phyloP scores from a whole-genome alignment of 306 rosid species.

The Prunus kanzakura region DNA sequence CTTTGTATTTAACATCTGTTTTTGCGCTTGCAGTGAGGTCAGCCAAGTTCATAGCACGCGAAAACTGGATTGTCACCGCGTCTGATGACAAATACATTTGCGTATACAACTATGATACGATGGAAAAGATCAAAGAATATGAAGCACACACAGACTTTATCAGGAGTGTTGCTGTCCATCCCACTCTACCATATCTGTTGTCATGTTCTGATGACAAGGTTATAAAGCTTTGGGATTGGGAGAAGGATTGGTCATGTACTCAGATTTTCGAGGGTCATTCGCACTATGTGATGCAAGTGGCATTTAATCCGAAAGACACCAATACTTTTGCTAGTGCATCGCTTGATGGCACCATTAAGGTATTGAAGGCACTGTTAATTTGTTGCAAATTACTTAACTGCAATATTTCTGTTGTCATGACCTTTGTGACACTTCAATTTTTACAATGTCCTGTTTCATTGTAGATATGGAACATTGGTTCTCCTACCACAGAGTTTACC shows the following conservation, averaged over 20 bases:
- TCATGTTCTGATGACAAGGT: conserved; percentile 60
- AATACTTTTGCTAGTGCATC: conserved; percentile 48
- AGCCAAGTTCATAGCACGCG: conserved; percentile 49
- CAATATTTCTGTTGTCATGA: background rate
- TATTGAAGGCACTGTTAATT: background rate
- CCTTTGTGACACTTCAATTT: background rate
- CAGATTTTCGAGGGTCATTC: conserved; percentile 52
- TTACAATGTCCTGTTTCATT: background rate
- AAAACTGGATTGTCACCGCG: conserved; percentile 52
- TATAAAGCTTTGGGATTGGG: conserved; percentile 64
- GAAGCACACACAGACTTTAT: conserved; percentile 59
- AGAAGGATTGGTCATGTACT: conserved; percentile 44
- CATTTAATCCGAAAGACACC: conserved; percentile 4
- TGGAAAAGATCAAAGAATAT: conserved; percentile 44
- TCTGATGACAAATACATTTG: conserved; percentile 52
- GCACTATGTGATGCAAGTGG: conserved; percentile 28
- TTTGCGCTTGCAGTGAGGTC: conserved; percentile 56
- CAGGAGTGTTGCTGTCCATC: conserved; percentile 56
- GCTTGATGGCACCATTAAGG: conserved; percentile 62
- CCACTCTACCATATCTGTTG: conserved; percentile 47
- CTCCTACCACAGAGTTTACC: conserved; percentile 42
- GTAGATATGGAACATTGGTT: conserved; percentile 55
- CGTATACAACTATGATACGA: conserved; percentile 32
- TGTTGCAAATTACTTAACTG: background rate
- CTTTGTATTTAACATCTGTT: background rate